Conservation (phyloP, 1,284 basidiomycete species). For the Tilletiopsis washingtonensis region DNA sequence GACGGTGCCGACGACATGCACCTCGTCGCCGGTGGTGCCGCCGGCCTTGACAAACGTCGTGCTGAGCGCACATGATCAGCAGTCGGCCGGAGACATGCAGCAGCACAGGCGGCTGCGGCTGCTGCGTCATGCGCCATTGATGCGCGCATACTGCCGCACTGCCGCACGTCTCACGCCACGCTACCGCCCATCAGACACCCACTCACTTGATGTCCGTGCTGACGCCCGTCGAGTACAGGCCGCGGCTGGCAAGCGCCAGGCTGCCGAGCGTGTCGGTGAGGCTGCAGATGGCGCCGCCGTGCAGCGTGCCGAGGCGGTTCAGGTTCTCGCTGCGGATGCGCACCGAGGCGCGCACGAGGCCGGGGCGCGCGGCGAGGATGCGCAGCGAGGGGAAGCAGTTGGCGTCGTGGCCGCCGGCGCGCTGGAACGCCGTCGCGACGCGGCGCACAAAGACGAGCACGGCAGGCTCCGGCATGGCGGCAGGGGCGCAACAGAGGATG, state of each 20-base stretch:
- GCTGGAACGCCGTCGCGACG: constrained; percentile 6
- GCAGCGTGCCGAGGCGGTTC: constrained; percentile 53
- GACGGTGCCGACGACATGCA: constrained; percentile 21
- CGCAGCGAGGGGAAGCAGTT: constrained; percentile 24
- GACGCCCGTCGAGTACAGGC: constrained; percentile 74
- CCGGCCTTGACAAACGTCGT: constrained; percentile 70
- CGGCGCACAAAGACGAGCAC: constrained; percentile 7
- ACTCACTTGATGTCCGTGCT: constrained; percentile 81
- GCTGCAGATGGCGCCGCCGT: constrained; percentile 75
- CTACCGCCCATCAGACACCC: too few relatives aligned
- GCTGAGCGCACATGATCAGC: too few relatives aligned
- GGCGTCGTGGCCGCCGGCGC: constrained; percentile 28
- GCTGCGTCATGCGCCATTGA: too few relatives aligned
- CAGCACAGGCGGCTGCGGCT: too few relatives aligned
- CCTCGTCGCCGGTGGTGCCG: constrained; percentile 48
- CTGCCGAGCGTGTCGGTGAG: constrained; percentile 78
- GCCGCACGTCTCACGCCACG: too few relatives aligned
- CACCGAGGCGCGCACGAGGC: constrained; percentile 23
- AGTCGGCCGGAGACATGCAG: too few relatives aligned
- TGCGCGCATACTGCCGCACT: too few relatives aligned
- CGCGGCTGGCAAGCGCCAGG: constrained; percentile 70
- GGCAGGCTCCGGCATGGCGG: too few relatives aligned
- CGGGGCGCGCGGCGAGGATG: constrained; percentile 27
- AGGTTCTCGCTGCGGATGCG: constrained; percentile 27
- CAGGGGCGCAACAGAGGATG: too few relatives aligned